These are phyloP conservation scores for Mallotus nudiflorus DNA, from an alignment of 345 rosid genomes.

Conservation along the genomic window DNA sequence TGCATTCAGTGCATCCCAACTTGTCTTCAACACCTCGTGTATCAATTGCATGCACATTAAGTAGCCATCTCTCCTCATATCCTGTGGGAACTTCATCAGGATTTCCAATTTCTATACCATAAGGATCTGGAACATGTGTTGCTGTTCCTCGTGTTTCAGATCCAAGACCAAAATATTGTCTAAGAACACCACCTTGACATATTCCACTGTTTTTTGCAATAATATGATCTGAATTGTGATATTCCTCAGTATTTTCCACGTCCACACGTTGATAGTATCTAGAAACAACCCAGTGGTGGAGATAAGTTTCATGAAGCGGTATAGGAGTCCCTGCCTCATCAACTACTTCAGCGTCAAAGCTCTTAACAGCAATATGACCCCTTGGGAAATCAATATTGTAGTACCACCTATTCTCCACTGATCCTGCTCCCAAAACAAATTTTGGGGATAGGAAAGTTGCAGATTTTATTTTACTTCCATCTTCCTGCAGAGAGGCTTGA, in stretches of 20 bases:
- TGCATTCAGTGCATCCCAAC: conserved; percentile 79
- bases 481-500: conserved; percentile 19
- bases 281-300: conserved; percentile 79
- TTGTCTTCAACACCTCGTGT: conserved; percentile 71
- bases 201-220: conserved; percentile 55
- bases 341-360: conserved; percentile 63
- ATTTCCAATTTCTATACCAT: conserved; percentile 71
- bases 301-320: conserved; percentile 78
- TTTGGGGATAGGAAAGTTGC: conserved; percentile 61
- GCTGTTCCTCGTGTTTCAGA: conserved; percentile 77
- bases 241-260: conserved; percentile 12
- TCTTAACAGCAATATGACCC: conserved; percentile 79
- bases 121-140: conserved; percentile 76
- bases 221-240: conserved; percentile 25
- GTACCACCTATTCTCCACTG: conserved; percentile 54
- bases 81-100: conserved; percentile 66
- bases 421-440: conserved; percentile 67
- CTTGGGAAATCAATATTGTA: conserved; percentile 65
- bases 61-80: conserved; percentile 66
- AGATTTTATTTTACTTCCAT: conserved; percentile 41
- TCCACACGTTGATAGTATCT: conserved; percentile 45
- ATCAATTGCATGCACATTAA: conserved; percentile 87
- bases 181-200: conserved; percentile 43
- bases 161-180: conserved; percentile 74
- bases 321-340: conserved; percentile 64